phyloP scores from a whole-genome alignment of 2,329 filamentous ascomycete genomes.

The Curvularia sp. region DNA sequence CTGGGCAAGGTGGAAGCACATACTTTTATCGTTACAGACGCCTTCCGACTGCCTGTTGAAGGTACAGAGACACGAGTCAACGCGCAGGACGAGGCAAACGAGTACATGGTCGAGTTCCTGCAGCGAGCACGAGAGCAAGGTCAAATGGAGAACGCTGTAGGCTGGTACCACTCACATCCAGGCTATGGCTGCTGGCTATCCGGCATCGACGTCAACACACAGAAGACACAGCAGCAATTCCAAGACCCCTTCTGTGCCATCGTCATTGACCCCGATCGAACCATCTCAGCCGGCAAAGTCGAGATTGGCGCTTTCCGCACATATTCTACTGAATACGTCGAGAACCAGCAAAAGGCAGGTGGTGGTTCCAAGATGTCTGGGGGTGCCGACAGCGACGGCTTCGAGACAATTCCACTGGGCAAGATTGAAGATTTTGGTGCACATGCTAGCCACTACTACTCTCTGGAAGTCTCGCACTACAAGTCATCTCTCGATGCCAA shows the following conservation, averaged over 20 bases:
- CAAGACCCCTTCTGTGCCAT: conserved; percentile 93
- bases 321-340: conserved; percentile 73
- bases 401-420: conserved; percentile 82
- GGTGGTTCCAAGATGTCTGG: conserved; percentile 37
- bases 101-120: conserved; percentile 92
- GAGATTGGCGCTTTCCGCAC: conserved; percentile 98
- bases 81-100: conserved; percentile 92
- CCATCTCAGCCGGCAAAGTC: conserved; percentile 91
- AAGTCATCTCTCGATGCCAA: conserved; percentile 90
- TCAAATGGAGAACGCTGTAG: conserved; percentile 88
- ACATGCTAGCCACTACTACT: conserved; percentile 88
- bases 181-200: conserved; percentile 98
- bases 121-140: conserved; percentile 76
- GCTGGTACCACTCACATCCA: conserved; percentile 98
- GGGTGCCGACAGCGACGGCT: conserved; percentile 62
- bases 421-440: conserved; percentile 97
- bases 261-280: conserved; percentile 95
- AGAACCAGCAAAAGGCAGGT: conserved; percentile 53
- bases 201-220: conserved; percentile 92
- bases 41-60: conserved; percentile 91
- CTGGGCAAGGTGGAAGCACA: conserved; percentile 88
- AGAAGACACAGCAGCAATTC: conserved; percentile 83
- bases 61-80: conserved; percentile 99
- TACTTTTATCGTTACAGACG: conserved; percentile 90
- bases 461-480: conserved; percentile 89